Evolutionary conservation across 441 rosid genomes (phyloP).

Genomic region (Syzygium malaccense): DNA sequence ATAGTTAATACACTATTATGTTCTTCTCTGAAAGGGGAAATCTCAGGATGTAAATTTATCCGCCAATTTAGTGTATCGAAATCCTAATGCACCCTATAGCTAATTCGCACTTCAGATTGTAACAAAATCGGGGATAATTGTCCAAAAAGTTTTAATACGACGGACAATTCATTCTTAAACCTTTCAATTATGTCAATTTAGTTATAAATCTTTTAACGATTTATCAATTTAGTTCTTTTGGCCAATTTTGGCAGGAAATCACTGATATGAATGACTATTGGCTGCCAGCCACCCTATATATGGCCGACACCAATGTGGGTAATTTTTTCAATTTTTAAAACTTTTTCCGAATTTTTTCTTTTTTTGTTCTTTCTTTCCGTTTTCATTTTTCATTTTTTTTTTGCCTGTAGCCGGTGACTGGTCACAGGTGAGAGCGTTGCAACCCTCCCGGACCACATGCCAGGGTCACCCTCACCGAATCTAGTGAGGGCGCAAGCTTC

Average conservation of each 20-base stretch:
- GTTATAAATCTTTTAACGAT: not conserved
- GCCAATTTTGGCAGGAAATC: not conserved
- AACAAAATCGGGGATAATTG: not conserved
- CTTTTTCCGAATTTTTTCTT: rapidly evolving
- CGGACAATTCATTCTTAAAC: not conserved
- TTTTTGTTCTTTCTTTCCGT: not conserved
- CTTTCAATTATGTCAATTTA: not conserved
- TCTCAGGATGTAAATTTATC: not conserved
- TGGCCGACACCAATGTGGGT: rapidly evolving
- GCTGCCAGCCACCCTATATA: rapidly evolving
- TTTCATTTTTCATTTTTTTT: not conserved
- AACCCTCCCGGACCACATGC: not conserved
- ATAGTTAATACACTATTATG: not conserved
- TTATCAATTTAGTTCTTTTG: not conserved
- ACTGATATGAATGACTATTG: not conserved
- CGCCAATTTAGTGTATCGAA: not conserved
- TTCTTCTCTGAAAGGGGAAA: not conserved
- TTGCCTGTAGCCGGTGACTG: not conserved
- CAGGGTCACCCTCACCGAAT: too few relatives aligned
- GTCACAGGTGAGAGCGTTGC: not conserved
- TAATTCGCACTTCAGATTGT: not conserved
- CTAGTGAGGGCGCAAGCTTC: too few relatives aligned
- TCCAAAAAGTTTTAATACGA: not conserved
- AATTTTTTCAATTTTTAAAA: not conserved
- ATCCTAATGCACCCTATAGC: not conserved